phyloP scores from a whole-genome alignment of 352 stramenopile genomes.

The Phytophthora nicotianae region DNA sequence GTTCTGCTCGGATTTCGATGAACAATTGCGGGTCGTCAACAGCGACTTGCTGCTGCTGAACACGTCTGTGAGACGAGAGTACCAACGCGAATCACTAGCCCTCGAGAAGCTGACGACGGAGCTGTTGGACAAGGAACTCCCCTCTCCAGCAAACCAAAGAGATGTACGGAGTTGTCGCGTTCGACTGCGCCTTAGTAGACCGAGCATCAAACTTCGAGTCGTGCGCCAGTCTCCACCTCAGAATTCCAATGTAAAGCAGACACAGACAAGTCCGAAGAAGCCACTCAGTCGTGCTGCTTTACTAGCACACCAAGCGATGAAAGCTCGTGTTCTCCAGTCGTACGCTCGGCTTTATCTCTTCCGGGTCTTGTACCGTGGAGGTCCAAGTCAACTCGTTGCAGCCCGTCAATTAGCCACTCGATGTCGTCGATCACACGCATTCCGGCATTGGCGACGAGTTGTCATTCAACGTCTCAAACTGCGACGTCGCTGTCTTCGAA shows the following conservation, averaged over 20 bases:
- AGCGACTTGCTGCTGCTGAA: constrained; percentile 21
- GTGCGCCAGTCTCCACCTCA: neutral
- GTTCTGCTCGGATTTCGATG: constrained; percentile 31
- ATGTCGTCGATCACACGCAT: constrained; percentile 19
- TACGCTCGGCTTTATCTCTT: constrained; percentile 34
- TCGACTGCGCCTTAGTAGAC: constrained; percentile 10
- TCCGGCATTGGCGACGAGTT: constrained; percentile 22
- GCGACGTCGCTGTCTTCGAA: constrained; percentile 17
- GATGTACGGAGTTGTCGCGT: neutral
- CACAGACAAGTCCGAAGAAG: constrained; percentile 8
- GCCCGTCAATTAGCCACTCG: constrained; percentile 21
- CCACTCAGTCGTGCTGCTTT: constrained; percentile 17
- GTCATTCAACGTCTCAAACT: constrained; percentile 20
- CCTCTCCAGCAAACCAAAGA: neutral
- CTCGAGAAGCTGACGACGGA: constrained; percentile 28
- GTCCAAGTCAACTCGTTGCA: constrained; percentile 25
- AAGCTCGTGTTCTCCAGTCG: constrained; percentile 32
- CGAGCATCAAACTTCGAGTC: constrained; percentile 26
- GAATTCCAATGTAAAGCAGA: neutral
- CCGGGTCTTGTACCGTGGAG: constrained; percentile 16
- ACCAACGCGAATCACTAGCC: constrained; percentile 26
- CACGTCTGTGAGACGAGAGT: constrained; percentile 22
- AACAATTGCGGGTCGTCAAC: constrained; percentile 23
- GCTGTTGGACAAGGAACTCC: constrained; percentile 10
- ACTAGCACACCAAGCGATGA: constrained; percentile 26